These are phyloP conservation scores for Phaeosphaeriaceae sp. DNA, from an alignment of 2,329 filamentous ascomycete genomes.

Conservation along the genomic window DNA sequence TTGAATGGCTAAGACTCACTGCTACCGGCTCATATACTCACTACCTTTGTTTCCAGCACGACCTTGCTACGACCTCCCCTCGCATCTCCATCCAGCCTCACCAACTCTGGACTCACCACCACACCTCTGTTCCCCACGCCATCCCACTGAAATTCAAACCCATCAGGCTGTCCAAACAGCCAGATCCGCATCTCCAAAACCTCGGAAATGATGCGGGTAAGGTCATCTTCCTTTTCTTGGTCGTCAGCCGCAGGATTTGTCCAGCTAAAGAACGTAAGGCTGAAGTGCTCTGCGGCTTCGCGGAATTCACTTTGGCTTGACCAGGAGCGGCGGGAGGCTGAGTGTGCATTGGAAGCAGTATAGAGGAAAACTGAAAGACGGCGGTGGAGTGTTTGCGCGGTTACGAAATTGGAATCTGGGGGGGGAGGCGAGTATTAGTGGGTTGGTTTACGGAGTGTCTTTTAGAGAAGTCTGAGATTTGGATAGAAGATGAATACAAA, in stretches of 20 bases:
- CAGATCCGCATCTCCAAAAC: constrained; percentile 36
- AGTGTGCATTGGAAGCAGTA: constrained; percentile 12
- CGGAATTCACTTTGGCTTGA: constrained; percentile 26
- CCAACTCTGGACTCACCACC: constrained; percentile 30
- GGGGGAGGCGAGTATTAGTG: no score
- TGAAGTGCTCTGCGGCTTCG: constrained; percentile 45
- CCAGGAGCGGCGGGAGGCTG: constrained; percentile 2
- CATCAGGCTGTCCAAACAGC: constrained; percentile 34
- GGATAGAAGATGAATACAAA: no score
- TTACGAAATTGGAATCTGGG: constrained; percentile 11
- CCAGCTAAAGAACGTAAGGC: constrained; percentile 45
- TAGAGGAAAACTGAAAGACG: constrained; percentile 37
- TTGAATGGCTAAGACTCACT: background rate
- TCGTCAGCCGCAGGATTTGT: constrained; percentile 35
- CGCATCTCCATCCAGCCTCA: constrained; percentile 11
- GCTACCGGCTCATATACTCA: constrained; percentile 6
- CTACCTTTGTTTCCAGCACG: constrained; percentile 16
- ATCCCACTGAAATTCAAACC: constrained; percentile 39
- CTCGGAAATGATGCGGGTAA: constrained; percentile 31
- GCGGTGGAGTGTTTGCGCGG: constrained; percentile 34
- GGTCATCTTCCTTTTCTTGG: constrained; percentile 37
- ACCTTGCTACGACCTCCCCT: constrained; percentile 2
- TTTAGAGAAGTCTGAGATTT: no score
- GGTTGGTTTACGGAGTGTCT: no score
- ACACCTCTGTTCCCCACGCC: constrained; percentile 27